phyloP scores from a whole-genome alignment of 169 alveolate species.

The Plasmodium yoelii region DNA sequence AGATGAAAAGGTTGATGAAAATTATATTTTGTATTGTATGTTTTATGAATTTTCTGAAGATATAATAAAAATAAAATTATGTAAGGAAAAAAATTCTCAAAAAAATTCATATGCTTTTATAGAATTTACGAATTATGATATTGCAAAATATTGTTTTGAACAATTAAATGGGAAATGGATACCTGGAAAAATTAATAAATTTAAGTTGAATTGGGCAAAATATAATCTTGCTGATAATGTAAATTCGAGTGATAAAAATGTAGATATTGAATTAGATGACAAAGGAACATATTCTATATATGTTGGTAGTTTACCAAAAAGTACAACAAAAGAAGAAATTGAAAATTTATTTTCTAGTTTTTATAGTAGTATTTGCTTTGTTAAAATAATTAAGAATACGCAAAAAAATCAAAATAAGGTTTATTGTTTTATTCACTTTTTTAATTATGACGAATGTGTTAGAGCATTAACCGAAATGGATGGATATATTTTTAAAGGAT shows the following conservation, averaged over 20 bases:
- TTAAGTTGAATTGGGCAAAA: constrained; percentile 72
- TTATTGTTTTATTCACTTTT: constrained; percentile 70
- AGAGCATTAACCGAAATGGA: constrained; percentile 65
- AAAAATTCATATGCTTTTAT: constrained; percentile 68
- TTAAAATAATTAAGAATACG: constrained; percentile 51
- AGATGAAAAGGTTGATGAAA: constrained; percentile 71
- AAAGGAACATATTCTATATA: constrained; percentile 73
- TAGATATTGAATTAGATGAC: constrained; percentile 66
- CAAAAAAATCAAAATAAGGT: constrained; percentile 62
- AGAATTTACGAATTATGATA: constrained; percentile 49
- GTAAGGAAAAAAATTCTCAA: constrained; percentile 62
- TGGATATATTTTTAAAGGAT: constrained; percentile 62
- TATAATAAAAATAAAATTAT: constrained; percentile 72
- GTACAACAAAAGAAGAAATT: constrained; percentile 70
- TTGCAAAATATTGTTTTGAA: constrained; percentile 73
- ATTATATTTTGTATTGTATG: constrained; percentile 65
- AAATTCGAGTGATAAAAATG: constrained; percentile 22
- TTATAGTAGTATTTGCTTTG: constrained; percentile 64
- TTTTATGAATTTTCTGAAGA: constrained; percentile 73
- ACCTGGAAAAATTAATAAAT: constrained; percentile 65
- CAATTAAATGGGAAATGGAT: constrained; percentile 74
- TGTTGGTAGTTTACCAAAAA: constrained; percentile 69
- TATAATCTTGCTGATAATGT: constrained; percentile 56
- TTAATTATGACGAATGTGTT: constrained; percentile 67
- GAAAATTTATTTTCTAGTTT: constrained; percentile 39